Percentiles rank a stretch among this genome's conserved stretches.
phyloP scores from a whole-genome alignment of 2,329 filamentous ascomycete genomes.

The Pestalotiopsis fici region DNA sequence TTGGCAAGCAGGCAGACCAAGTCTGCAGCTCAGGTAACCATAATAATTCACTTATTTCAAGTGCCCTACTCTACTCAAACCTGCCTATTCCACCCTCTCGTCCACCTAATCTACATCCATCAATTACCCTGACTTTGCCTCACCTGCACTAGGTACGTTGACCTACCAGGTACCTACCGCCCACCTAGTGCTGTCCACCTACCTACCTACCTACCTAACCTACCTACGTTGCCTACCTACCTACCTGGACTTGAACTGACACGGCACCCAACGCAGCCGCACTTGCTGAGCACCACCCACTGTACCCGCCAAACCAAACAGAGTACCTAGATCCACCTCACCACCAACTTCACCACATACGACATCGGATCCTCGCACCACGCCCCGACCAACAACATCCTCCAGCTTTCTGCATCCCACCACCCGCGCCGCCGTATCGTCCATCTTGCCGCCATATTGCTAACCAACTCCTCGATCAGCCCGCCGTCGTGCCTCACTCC shows the following conservation, averaged over 20 bases:
- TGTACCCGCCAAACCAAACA: not conserved
- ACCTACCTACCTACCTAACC: not conserved
- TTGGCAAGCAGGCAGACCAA: not conserved
- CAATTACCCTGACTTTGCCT: no score
- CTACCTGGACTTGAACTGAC: no score
- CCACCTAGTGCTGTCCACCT: not conserved
- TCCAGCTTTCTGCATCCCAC: not conserved
- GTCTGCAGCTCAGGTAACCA: not conserved
- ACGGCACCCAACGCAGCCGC: no score
- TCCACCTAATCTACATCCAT: not conserved
- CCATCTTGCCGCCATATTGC: not conserved
- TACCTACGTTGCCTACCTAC: not conserved
- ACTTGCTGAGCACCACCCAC: not conserved
- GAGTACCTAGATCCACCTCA: constrained; percentile 2
- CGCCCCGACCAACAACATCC: not conserved
- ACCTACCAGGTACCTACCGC: not conserved
- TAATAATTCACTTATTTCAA: no score
- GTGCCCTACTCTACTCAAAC: not conserved
- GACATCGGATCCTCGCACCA: constrained; percentile 4
- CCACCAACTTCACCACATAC: constrained; percentile 4
- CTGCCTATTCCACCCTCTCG: not conserved
- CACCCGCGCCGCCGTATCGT: not conserved
- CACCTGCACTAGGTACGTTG: no score
- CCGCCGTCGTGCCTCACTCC: not conserved
- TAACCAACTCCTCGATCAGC: not conserved